These are phyloP conservation scores for Fusarium sp. DNA, from an alignment of 2,329 filamentous ascomycete genomes.

Conservation along the genomic window DNA sequence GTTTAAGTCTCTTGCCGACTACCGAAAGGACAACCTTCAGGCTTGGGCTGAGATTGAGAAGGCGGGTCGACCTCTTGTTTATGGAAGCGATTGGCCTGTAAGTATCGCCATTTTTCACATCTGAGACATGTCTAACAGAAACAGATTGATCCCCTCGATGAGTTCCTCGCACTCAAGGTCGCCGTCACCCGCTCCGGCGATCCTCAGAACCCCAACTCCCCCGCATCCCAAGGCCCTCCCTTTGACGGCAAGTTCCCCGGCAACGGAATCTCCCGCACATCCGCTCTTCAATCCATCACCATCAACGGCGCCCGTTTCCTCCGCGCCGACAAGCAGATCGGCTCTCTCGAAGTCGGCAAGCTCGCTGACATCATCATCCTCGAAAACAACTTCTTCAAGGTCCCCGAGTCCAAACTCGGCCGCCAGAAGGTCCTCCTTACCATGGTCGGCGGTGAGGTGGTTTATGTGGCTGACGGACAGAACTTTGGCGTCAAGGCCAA, in stretches of 20 bases:
- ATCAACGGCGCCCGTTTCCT: constrained; percentile 40
- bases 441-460: constrained; percentile 41
- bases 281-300: constrained; percentile 36
- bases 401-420: constrained; percentile 37
- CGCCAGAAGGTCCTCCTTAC: constrained; percentile 40
- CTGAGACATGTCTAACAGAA: neutral
- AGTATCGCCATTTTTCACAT: neutral
- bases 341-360: constrained; percentile 42
- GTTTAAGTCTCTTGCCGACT: constrained; percentile 31
- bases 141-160: constrained; percentile 43
- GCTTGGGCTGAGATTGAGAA: constrained; percentile 34
- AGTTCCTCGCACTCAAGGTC: constrained; percentile 42
- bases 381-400: constrained; percentile 40
- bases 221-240: constrained; percentile 31
- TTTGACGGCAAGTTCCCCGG: constrained; percentile 37
- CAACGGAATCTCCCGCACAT: constrained; percentile 34
- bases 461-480: constrained; percentile 39
- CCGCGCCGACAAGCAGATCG: constrained; percentile 38
- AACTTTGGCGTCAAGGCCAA: constrained; percentile 39
- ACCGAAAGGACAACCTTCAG: constrained; percentile 43
- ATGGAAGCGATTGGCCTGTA: constrained; percentile 44
- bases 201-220: constrained; percentile 40
- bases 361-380: constrained; percentile 41
- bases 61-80: constrained; percentile 29
- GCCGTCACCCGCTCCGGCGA: constrained; percentile 42